These are phyloP conservation scores for Boeremia lycopersici DNA, from an alignment of 2,329 filamentous ascomycete species.

Conservation along the genomic window DNA sequence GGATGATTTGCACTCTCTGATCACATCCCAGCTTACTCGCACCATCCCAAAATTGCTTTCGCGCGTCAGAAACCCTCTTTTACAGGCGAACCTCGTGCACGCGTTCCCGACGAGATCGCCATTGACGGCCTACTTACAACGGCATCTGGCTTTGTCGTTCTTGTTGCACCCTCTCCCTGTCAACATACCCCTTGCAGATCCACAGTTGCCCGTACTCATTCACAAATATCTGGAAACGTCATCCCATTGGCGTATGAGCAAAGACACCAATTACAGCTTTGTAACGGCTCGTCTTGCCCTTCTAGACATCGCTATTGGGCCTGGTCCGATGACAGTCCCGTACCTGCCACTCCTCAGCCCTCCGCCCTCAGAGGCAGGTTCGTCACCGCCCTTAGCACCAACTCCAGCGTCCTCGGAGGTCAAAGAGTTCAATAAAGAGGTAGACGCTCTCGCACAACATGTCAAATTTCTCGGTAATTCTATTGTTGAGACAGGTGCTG, in stretches of 20 bases:
- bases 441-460: conserved; percentile 68
- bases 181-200: conserved; percentile 30
- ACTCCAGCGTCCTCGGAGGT: conserved; percentile 42
- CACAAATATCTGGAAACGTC: conserved; percentile 36
- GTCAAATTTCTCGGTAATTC: conserved; percentile 58
- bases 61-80: conserved; percentile 53
- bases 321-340: conserved; percentile 54
- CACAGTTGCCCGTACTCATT: conserved; percentile 28
- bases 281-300: conserved; percentile 70
- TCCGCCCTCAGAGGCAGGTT: conserved; percentile 27
- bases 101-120: conserved; percentile 62
- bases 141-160: conserved; percentile 69
- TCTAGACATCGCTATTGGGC: conserved; percentile 76
- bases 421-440: conserved; percentile 67
- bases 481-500: conserved; percentile 76
- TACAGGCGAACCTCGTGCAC: conserved; percentile 64
- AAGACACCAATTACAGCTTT: conserved; percentile 69
- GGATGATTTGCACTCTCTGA: conserved; percentile 29
- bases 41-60: conserved; percentile 32
- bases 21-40: conserved; percentile 32
- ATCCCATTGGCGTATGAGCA: conserved; percentile 59
- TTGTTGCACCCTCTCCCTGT: conserved; percentile 55
- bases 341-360: conserved; percentile 39
- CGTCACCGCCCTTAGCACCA: conserved; percentile 20
- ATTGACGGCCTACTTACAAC: conserved; percentile 64